Evolutionary conservation across 2,329 filamentous ascomycete species (phyloP).

Genomic region (Lasiodiplodia gonubiensis): DNA sequence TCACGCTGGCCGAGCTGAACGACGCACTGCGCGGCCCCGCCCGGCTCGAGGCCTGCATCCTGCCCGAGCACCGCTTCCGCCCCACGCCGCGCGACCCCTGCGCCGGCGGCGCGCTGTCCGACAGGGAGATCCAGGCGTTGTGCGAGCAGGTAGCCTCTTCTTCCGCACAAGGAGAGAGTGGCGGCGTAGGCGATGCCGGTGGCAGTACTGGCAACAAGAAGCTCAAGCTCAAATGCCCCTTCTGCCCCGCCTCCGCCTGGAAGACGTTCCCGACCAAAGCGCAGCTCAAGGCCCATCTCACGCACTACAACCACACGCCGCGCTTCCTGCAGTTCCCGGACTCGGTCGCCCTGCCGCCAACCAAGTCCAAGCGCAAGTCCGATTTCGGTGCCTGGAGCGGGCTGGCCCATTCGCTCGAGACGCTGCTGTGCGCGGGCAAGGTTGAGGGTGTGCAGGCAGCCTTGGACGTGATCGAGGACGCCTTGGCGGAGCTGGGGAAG

Average conservation of each 20-base stretch:
- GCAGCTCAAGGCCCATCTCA: slow-evolving; percentile 25
- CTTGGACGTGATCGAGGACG: slow-evolving; percentile 20
- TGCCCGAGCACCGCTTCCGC: slow-evolving; percentile 12
- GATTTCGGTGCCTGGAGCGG: slow-evolving; percentile 27
- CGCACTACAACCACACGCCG: slow-evolving; percentile 25
- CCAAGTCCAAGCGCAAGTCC: slow-evolving; percentile 23
- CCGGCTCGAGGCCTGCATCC: slow-evolving; percentile 22
- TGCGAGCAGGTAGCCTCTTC: background rate
- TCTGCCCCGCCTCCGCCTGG: slow-evolving; percentile 3
- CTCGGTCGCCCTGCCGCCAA: slow-evolving; percentile 20
- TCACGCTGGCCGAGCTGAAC: slow-evolving; percentile 19
- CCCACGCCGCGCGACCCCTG: slow-evolving; percentile 6
- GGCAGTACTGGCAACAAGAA: background rate
- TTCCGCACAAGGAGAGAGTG: background rate
- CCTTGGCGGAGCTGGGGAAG: background rate
- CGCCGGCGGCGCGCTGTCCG: background rate
- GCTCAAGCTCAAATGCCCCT: slow-evolving; percentile 13
- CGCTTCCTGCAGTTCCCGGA: slow-evolving; percentile 21
- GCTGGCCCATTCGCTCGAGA: slow-evolving; percentile 27
- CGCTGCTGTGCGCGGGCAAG: slow-evolving; percentile 26
- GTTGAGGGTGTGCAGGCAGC: slow-evolving; percentile 27
- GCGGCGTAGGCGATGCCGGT: background rate
- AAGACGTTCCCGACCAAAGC: slow-evolving; percentile 16
- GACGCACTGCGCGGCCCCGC: slow-evolving; percentile 10
- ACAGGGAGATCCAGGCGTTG: background rate